These are phyloP conservation scores for Canavalia gladiata DNA, from an alignment of 306 rosid genomes.

Conservation along the genomic window DNA sequence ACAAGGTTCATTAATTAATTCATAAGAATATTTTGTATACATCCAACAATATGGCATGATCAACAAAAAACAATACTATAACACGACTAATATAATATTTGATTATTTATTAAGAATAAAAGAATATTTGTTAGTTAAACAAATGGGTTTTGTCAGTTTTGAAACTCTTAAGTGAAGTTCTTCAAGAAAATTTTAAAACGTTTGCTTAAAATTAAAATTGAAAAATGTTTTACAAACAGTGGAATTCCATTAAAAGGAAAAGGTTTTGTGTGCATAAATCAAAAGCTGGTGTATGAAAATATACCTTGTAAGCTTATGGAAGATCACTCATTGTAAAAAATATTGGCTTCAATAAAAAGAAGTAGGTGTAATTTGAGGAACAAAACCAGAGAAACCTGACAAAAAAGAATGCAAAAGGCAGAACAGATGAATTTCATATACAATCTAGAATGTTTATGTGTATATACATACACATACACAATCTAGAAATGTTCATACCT, in stretches of 20 bases:
- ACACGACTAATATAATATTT: too few relatives aligned
- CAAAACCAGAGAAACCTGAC: neutral
- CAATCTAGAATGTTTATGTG: constrained; percentile 1
- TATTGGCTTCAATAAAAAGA: neutral
- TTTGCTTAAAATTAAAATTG: neutral
- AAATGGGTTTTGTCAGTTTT: neutral
- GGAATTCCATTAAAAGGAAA: neutral
- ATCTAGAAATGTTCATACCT: constrained; percentile 35
- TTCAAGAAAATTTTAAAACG: neutral
- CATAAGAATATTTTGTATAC: too few relatives aligned
- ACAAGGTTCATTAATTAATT: too few relatives aligned
- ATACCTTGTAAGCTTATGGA: constrained; percentile 2
- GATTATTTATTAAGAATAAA: too few relatives aligned
- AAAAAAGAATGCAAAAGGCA: neutral
- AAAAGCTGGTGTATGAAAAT: neutral
- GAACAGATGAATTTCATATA: constrained; percentile 17
- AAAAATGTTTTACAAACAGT: neutral
- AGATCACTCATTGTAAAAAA: neutral
- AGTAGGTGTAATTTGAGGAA: neutral
- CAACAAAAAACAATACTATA: too few relatives aligned
- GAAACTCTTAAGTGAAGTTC: neutral
- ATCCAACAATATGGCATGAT: too few relatives aligned
- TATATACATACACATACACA: neutral
- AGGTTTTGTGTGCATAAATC: neutral
- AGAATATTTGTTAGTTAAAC: neutral